A percentile compares a stretch with the other conserved stretches of the same genome.
Evolutionary conservation across 306 rosid species (phyloP).

Genomic region (Purshia tridentata): DNA sequence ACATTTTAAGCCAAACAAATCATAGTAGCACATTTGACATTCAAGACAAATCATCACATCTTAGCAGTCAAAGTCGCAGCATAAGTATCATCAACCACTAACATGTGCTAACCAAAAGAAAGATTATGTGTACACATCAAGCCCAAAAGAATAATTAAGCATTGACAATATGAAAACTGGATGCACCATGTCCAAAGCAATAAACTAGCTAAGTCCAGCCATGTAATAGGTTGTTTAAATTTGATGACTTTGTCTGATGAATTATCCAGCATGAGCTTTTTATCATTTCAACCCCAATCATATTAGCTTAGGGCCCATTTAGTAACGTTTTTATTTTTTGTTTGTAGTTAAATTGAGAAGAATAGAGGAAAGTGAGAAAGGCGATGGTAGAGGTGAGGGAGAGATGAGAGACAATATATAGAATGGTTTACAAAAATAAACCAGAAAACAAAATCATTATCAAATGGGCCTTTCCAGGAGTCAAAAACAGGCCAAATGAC

Average conservation of each 20-base stretch:
- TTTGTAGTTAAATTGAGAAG: neutral
- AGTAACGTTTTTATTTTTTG: neutral
- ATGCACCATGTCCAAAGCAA: too few species aligned
- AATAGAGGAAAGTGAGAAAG: neutral
- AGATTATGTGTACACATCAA: slow-evolving; percentile 5
- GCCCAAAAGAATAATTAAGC: slow-evolving; percentile 2
- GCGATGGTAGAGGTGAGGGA: neutral
- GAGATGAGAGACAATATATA: neutral
- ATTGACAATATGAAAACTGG: slow-evolving; percentile 1
- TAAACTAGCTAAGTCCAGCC: neutral
- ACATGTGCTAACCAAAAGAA: neutral
- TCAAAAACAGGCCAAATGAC: too few species aligned
- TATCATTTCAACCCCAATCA: too few species aligned
- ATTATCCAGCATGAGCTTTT: too few species aligned
- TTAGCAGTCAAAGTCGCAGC: neutral
- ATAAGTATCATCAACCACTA: neutral
- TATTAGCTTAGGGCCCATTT: neutral
- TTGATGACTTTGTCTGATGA: too few species aligned
- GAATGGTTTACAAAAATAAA: neutral
- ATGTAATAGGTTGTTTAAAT: neutral
- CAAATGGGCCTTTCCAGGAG: too few species aligned
- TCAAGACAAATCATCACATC: neutral
- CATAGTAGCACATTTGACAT: neutral
- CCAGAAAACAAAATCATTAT: too few species aligned
- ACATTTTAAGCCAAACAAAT: neutral